Percentiles rank a stretch among this genome's conserved stretches.
Conservation (phyloP, 208 protist genomes). For the Balamuthia mandrillaris region DNA sequence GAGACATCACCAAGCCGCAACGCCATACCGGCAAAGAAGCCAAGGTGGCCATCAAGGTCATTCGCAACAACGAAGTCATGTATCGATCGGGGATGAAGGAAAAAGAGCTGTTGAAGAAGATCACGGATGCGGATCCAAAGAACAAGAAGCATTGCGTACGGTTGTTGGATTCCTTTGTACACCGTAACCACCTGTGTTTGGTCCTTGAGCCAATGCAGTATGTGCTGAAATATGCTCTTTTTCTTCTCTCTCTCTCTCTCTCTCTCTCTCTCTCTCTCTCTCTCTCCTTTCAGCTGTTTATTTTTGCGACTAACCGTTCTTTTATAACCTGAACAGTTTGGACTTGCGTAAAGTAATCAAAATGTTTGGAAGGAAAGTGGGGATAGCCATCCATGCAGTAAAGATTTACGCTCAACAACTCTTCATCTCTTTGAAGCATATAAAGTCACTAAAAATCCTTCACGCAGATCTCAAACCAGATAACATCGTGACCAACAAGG, state of each 20-base stretch:
- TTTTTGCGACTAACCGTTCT: neutral
- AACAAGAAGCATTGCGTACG: conserved; percentile 69
- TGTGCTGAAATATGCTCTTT: neutral
- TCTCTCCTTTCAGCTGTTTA: neutral
- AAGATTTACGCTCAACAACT: conserved; percentile 69
- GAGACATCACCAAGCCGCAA: no score
- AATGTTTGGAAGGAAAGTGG: conserved; percentile 58
- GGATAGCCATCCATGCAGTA: conserved; percentile 50
- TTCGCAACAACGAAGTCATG: conserved; percentile 78
- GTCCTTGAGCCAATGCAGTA: conserved; percentile 75
- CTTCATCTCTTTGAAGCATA: conserved; percentile 65
- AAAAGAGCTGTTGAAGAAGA: conserved; percentile 66
- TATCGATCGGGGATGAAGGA: conserved; percentile 69
- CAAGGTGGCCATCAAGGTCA: conserved; percentile 78
- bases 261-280: neutral
- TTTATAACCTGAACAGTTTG: conserved; percentile 31
- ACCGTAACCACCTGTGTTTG: conserved; percentile 77
- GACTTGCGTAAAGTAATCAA: conserved; percentile 72
- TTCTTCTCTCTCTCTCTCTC: neutral
- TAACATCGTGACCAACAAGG: conserved; percentile 77
- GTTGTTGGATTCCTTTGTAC: conserved; percentile 67
- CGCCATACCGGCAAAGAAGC: conserved; percentile 15
- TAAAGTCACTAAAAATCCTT: conserved; percentile 64
- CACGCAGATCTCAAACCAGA: conserved; percentile 82
- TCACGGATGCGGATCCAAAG: conserved; percentile 57